Base-by-base conservation (phyloP, 495 filamentous ascomycete genomes). In the Daldinia caldariorum region DNA sequence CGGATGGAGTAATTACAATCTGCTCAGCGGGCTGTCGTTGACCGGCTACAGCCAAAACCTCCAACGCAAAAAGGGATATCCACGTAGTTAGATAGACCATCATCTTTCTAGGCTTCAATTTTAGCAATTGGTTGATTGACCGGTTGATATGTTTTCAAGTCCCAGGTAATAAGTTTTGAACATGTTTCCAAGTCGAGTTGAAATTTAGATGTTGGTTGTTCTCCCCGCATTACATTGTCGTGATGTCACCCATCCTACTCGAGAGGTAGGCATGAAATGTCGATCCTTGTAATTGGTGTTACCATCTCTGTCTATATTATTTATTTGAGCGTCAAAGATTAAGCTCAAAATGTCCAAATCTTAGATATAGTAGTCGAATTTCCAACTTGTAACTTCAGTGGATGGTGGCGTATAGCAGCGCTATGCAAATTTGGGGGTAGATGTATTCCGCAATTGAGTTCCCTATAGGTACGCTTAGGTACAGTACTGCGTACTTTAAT, bases 141-240 rank as follows among this genome's bases (percentile, higher is more conserved):
- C 34, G 9, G 34, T 35, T 35, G 34, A 5, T 35, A 5, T 35
- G 34, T 35, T 35, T 35, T 5, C 9, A 5, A 5, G 34, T 35
- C 1, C 16, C 29, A 3, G 5, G 13, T 9, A 31, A 2, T 53
- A 16, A 18, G 45, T 6, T 47, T 35, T 4, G 6, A 26, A 26
- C 20, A 51, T 31, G 22, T 7, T 56, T 20, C 14, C 26, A 35
- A 4, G 6, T 13, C 13, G 13, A 49, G 20, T 58, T 13, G 18
- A 47, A n/a, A 20, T 54, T 54, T 22, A 14, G 43, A 20, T 50
- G 10, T 63, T 63, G 57, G 18, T 55, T 13, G 35, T 41, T n/a
- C 56, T 49, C 13, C 29, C 63, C 63, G 63, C 69, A 71, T 67
- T 63, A 54, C 54, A 63, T 55, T 56, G 39, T 71, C 59, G 63